Evolutionary conservation across 2,329 filamentous ascomycete species (phyloP).

Genomic region (Paecilomyces dactylethromorphus): DNA sequence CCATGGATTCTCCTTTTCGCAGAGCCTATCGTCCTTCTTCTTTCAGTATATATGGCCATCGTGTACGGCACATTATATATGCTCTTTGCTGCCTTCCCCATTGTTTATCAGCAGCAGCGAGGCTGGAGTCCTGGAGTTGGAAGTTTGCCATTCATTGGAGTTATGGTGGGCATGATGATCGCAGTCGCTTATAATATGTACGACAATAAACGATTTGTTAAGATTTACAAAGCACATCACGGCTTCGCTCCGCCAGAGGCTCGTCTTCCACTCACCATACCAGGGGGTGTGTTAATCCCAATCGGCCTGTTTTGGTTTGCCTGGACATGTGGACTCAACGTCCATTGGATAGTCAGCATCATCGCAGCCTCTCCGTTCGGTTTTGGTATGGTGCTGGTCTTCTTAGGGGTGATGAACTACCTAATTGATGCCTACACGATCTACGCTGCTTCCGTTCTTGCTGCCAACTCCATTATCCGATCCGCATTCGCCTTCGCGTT

Average conservation of each 20-base stretch:
- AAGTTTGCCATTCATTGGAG: conserved; percentile 37
- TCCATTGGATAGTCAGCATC: conserved; percentile 26
- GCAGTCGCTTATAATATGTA: conserved; percentile 26
- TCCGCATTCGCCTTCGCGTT: conserved; percentile 37
- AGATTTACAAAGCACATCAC: conserved; percentile 33
- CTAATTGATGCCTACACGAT: conserved; percentile 31
- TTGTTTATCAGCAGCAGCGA: conserved; percentile 38
- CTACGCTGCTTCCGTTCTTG: conserved; percentile 28
- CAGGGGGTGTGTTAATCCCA: conserved; percentile 42
- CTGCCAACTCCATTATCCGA: conserved; percentile 36
- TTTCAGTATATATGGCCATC: conserved; percentile 40
- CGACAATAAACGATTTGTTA: conserved; percentile 23
- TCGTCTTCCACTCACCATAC: conserved; percentile 39
- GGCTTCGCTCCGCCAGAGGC: conserved; percentile 53
- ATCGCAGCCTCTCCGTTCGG: conserved; percentile 24
- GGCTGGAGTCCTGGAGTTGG: conserved; percentile 37
- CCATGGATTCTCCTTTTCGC: conserved; percentile 39
- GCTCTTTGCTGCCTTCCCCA: conserved; percentile 42
- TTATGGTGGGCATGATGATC: conserved; percentile 26
- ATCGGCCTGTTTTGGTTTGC: conserved; percentile 50
- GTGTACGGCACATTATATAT: conserved; percentile 43
- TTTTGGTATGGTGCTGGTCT: conserved; percentile 27
- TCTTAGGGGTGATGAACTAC: conserved; percentile 27
- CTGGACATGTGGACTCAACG: conserved; percentile 43
- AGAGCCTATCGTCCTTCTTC: conserved; percentile 41